Evolutionary conservation across 2,329 filamentous ascomycete genomes (phyloP).

Genomic region (Colletotrichum lini): DNA sequence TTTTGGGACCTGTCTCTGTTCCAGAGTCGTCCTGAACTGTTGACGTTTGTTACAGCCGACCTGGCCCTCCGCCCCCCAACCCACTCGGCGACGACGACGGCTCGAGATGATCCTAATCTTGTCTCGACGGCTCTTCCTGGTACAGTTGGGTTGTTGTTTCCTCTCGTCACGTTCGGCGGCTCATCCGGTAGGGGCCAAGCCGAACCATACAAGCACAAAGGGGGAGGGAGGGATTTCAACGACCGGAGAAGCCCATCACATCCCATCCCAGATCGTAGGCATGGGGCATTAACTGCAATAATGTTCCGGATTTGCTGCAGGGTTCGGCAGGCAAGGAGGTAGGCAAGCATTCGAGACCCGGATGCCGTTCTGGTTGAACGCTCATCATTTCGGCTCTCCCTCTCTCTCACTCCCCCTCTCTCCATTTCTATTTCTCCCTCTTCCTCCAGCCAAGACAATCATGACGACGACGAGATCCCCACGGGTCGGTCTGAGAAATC

Average conservation of each 20-base stretch:
- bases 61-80: background rate
- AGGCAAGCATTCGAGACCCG: conserved; percentile 12
- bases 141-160: conserved; percentile 17
- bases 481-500: background rate
- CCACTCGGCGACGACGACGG: conserved; percentile 12
- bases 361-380: conserved; percentile 33
- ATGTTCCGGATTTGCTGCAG: conserved; percentile 45
- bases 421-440: too few relatives aligned
- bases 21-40: conserved; percentile 38
- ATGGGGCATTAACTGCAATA: conserved; percentile 36
- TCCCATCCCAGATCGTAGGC: conserved; percentile 13
- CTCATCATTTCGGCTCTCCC: conserved; percentile 19
- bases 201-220: conserved; percentile 6
- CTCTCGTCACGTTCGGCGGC: conserved; percentile 9
- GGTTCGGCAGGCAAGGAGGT: background rate
- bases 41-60: conserved; percentile 38
- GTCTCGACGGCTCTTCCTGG: conserved; percentile 27
- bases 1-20: conserved; percentile 31
- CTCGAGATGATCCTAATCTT: conserved; percentile 39
- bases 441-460: conserved; percentile 20
- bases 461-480: conserved; percentile 6
- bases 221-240: too few relatives aligned
- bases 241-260: background rate
- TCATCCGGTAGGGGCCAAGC: conserved; percentile 3
- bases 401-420: too few relatives aligned